Evolutionary conservation across 495 filamentous ascomycete species (phyloP).

Genomic region (Aspergillus wentii): DNA sequence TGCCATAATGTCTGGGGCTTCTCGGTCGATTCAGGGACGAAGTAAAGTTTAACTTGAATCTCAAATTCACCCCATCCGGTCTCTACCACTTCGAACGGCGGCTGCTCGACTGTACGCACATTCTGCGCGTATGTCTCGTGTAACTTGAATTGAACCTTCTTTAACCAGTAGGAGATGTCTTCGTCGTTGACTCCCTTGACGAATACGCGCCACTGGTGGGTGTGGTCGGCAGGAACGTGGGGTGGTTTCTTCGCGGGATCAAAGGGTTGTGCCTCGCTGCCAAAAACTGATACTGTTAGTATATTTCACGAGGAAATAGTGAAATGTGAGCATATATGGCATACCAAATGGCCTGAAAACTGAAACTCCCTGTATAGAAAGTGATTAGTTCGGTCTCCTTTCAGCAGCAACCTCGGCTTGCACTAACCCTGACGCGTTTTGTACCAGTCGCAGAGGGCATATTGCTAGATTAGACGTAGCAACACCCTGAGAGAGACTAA

Average conservation of each 20-base stretch:
- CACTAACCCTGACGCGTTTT: slow-evolving; percentile 54
- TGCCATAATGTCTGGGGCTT: slow-evolving; percentile 91
- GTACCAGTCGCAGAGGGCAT: slow-evolving; percentile 54
- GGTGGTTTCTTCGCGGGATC: slow-evolving; percentile 64
- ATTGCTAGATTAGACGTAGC: too few relatives aligned
- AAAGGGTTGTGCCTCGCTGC: slow-evolving; percentile 71
- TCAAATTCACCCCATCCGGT: slow-evolving; percentile 98
- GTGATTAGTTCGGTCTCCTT: slow-evolving; percentile 11
- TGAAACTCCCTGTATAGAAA: slow-evolving; percentile 54
- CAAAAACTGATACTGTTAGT: slow-evolving; percentile 53
- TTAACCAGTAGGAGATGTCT: slow-evolving; percentile 91
- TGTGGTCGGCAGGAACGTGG: slow-evolving; percentile 67
- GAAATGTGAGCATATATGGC: slow-evolving; percentile 4
- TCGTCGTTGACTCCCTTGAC: slow-evolving; percentile 79
- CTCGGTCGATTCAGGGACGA: slow-evolving; percentile 76
- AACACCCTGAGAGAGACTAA: too few relatives aligned
- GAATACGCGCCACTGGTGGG: slow-evolving; percentile 91
- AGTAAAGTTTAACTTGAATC: slow-evolving; percentile 88
- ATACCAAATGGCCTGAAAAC: slow-evolving; percentile 69
- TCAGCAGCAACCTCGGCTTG: too few relatives aligned
- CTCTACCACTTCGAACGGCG: slow-evolving; percentile 81
- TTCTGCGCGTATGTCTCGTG: slow-evolving; percentile 92
- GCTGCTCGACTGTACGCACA: slow-evolving; percentile 69
- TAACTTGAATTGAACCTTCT: slow-evolving; percentile 95
- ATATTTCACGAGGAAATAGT: not conserved